Evolutionary conservation across 352 stramenopile species (phyloP), one percentile per base, ranked within the genome.

Genomic region (Saprolegnia diclina): DNA sequence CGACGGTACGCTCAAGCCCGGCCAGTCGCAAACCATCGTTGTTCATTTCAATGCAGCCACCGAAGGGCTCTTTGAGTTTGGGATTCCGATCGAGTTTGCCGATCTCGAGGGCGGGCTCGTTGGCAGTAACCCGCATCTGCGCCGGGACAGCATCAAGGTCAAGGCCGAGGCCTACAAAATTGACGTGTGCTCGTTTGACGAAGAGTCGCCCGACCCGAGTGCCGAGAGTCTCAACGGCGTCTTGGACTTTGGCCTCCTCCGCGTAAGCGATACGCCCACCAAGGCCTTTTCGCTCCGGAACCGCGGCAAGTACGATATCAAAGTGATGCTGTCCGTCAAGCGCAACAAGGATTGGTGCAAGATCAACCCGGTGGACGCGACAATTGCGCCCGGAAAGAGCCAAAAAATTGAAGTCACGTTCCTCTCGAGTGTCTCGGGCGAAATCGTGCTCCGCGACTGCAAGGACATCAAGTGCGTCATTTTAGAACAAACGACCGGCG

Each of bases 221-320:
- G 66, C 22, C 65, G 73, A n/a, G 81, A 92, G 59, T 21, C 77
- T 71, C 29, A 72, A 72, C 38, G 87, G 87, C 0, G 84, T 77
- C 63, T 74, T 98, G 5, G 88, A 98, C 56, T 98, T 97, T 82
- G 95, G 92, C 19, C 76, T 95, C 22, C 70, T 97, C 21, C 86
- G 94, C n/a, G 94, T 98, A 13, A 90, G 91, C 14, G 94, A 98
- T 64, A 83, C 74, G n/a, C 76, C 80, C 18, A 76, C 76, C 10
- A 78, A 92, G 1, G 78, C 76, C 13, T 97, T 98, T 70, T 89
- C 73, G 18, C 87, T 98, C 46, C 75, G 76, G 1, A 98, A 98
- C 67, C 78, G 77, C 24, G 94, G 94, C 9, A 98, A 98, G 73
- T 98, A 98, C 77, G 82, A 89, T 56, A 93, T 98, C 66, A 88